These are phyloP conservation scores for Taphrina populina DNA, from an alignment of 1,139 yeast genomes.

Conservation along the genomic window DNA sequence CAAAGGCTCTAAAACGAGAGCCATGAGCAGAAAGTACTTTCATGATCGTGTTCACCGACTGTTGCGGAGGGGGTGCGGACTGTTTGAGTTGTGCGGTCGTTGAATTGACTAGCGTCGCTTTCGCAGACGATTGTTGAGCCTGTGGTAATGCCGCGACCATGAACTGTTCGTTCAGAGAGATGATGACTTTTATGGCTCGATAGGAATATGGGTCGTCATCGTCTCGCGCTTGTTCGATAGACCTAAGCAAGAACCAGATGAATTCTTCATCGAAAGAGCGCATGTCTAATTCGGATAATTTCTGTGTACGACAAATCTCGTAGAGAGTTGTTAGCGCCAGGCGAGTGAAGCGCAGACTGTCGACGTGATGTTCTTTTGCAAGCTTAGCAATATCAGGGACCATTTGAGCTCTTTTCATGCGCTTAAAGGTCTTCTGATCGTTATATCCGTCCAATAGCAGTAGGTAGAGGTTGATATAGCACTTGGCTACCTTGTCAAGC, in stretches of 20 bases:
- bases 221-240: constrained; percentile 54
- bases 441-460: constrained; percentile 53
- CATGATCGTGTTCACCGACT: constrained; percentile 38
- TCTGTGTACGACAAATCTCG: constrained; percentile 55
- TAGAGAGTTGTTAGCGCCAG: constrained; percentile 56
- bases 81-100: constrained; percentile 9
- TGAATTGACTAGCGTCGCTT: constrained; percentile 38
- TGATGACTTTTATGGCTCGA: constrained; percentile 68
- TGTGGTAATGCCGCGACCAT: constrained; percentile 59
- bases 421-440: constrained; percentile 49
- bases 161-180: constrained; percentile 80
- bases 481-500: constrained; percentile 21
- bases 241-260: constrained; percentile 55
- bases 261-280: constrained; percentile 54
- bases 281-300: constrained; percentile 51
- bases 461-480: constrained; percentile 39
- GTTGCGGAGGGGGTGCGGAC: constrained; percentile 40
- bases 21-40: constrained; percentile 37
- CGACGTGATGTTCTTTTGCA: constrained; percentile 45
- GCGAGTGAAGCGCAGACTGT: constrained; percentile 42
- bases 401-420: constrained; percentile 55
- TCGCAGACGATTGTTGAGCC: constrained; percentile 35
- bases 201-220: constrained; percentile 62
- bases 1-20: constrained; percentile 51
- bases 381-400: constrained; percentile 50